phyloP scores from a whole-genome alignment of 805 yeast genomes.

The Candida sanyiensis region DNA sequence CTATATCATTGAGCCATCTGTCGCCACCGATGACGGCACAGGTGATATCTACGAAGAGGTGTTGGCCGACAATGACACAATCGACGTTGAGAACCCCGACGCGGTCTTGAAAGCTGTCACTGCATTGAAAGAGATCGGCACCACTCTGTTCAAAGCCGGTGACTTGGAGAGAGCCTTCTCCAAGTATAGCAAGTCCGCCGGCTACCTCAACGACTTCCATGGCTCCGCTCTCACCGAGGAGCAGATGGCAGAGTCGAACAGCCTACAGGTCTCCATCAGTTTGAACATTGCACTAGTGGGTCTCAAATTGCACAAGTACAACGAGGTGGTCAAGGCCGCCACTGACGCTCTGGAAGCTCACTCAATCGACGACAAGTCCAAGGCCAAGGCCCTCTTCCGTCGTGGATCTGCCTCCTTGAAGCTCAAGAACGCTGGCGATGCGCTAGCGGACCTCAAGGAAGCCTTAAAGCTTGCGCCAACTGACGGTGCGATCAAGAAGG shows the following conservation, averaged over 20 bases:
- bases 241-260: conserved; percentile 42
- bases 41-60: conserved; percentile 80
- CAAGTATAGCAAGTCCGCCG: conserved; percentile 70
- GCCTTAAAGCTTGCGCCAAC: conserved; percentile 62
- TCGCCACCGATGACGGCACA: conserved; percentile 62
- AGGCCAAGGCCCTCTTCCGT: conserved; percentile 83
- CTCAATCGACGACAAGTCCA: conserved; percentile 50
- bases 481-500: conserved; percentile 67
- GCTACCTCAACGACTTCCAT: conserved; percentile 63
- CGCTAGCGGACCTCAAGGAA: conserved; percentile 55
- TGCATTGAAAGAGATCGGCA: conserved; percentile 70
- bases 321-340: conserved; percentile 52
- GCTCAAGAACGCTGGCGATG: conserved; percentile 63
- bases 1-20: conserved; percentile 39
- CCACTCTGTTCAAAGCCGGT: conserved; percentile 63
- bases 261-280: conserved; percentile 56
- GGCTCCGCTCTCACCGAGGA: conserved; percentile 63
- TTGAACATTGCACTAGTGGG: conserved; percentile 74
- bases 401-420: conserved; percentile 70
- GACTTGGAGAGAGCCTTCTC: conserved; percentile 49
- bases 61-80: conserved; percentile 65
- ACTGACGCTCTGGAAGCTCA: conserved; percentile 61
- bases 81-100: conserved; percentile 54
- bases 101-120: conserved; percentile 62
- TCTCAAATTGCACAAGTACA: conserved; percentile 52